Base-by-base conservation (phyloP, 2,329 filamentous ascomycete genomes). In the Juglanconis oblonga region DNA sequence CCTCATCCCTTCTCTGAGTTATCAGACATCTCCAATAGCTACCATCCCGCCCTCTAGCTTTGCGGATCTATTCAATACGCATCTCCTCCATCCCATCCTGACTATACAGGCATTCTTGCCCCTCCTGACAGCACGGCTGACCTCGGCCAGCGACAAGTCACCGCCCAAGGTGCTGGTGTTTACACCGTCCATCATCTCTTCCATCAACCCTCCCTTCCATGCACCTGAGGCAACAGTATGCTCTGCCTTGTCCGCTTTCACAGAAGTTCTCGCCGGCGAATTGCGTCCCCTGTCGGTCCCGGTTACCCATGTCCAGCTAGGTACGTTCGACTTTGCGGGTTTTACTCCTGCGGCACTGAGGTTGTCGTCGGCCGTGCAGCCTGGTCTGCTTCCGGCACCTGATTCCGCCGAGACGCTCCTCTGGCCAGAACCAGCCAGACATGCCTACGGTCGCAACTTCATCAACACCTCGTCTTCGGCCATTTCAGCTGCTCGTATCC, bases 71-170 rank as follows among this genome's bases (percentile, higher is more conserved):
- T 87, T 98, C 73, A 97, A 97, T 74, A 94, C 92, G 14, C 93
- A 96, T 69, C 84, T 99, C 11, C 83, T 98, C 57, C 90, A 92
- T 59, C 94, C 94, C 1, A 92, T 98, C 66, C 84, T 96, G 55
- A 92, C 90, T 5, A 88, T 93, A 44, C 93, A 97, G 76, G 85
- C 91, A 56, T 95, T 98, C 76, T 81, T 98, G n/a, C 90, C 90
- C 0, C 85, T 93, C 35, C 81, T 93, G 55, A 89, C 85, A 3
- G 80, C 81, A 10, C 81, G 86, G 56, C 81, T 88, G 56, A 80
- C 76, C 70, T 79, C 77, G 55, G 75, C 76, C 55, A 44, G 32
- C 54, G 77, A 81, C 65, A 74, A 83, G 77, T 73, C 78, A 68
- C 85, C 79, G 69, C 89, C 80, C 71, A 87, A 89, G 66, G 82